A percentile compares a stretch with the other conserved stretches of the same genome.
phyloP scores from a whole-genome alignment of 2,329 filamentous ascomycete species.

The Basipetospora sp. region DNA sequence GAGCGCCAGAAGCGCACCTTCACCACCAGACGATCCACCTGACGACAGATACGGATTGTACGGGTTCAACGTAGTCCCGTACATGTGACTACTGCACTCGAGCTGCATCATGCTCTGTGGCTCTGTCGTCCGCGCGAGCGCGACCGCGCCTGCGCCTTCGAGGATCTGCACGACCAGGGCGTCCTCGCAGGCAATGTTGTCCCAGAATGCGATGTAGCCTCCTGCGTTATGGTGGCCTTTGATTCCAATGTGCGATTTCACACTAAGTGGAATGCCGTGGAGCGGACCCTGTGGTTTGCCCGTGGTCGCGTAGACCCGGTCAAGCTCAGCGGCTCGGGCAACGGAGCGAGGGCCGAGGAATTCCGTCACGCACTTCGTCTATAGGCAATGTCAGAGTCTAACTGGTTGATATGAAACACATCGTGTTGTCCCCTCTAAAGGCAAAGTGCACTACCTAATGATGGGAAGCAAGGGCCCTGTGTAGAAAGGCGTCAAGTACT shows the following conservation, averaged over 20 bases:
- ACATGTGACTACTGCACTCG: conserved; percentile 49
- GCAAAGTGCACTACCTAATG: no score
- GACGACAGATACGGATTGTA: conserved; percentile 43
- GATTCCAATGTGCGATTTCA: conserved; percentile 26
- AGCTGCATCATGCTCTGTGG: conserved; percentile 41
- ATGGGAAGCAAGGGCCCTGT: no score
- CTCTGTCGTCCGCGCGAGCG: conserved; percentile 56
- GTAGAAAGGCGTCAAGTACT: no score
- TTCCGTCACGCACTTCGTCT: no score
- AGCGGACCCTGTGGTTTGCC: conserved; percentile 24
- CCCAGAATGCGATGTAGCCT: conserved; percentile 37
- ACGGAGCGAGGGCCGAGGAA: no score
- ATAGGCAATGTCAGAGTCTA: no score
- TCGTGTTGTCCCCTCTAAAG: no score
- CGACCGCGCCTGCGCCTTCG: conserved; percentile 32
- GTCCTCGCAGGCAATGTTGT: conserved; percentile 38
- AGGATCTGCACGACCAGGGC: conserved; percentile 43
- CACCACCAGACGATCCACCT: conserved; percentile 51
- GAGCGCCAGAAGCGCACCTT: conserved; percentile 25
- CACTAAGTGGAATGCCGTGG: conserved; percentile 42
- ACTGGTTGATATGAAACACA: no score
- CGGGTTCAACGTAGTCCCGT: conserved; percentile 48
- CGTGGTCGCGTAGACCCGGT: no score
- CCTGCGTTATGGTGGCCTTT: conserved; percentile 35
- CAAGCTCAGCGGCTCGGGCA: no score